phyloP scores from a whole-genome alignment of 2,329 filamentous ascomycete species.

The Rasamsonia emersonii region DNA sequence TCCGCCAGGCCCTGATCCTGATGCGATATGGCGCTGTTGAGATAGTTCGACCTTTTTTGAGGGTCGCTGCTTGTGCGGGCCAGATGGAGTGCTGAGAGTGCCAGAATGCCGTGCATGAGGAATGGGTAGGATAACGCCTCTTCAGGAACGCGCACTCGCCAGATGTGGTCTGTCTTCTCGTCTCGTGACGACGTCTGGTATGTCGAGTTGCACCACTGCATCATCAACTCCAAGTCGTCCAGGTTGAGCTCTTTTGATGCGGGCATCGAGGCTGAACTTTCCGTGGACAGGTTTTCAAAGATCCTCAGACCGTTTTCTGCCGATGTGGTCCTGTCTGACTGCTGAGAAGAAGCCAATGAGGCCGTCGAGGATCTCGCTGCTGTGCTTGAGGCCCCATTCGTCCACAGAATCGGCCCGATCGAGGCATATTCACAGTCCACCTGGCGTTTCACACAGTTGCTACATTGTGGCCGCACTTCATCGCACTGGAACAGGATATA shows the following conservation, averaged over 20 bases:
- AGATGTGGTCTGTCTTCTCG: conserved; percentile 23
- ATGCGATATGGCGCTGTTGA: conserved; percentile 27
- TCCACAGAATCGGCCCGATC: conserved; percentile 5
- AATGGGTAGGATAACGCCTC: conserved; percentile 26
- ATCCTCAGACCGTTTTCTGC: conserved; percentile 10
- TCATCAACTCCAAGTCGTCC: conserved; percentile 36
- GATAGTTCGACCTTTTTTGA: conserved; percentile 18
- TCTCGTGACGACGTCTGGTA: conserved; percentile 21
- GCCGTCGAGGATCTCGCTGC: conserved; percentile 2
- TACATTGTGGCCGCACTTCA: conserved; percentile 16
- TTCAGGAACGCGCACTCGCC: conserved; percentile 23
- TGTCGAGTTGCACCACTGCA: conserved; percentile 30
- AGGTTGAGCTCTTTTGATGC: conserved; percentile 32
- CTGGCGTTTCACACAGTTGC: conserved; percentile 17
- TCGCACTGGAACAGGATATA: conserved; percentile 14
- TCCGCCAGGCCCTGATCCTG: conserved; percentile 25
- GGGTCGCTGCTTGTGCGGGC: conserved; percentile 22
- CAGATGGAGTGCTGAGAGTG: conserved; percentile 26
- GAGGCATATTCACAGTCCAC: conserved; percentile 14
- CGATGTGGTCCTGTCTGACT: no score
- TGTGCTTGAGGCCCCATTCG: background rate
- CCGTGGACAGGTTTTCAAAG: background rate
- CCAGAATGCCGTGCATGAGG: conserved; percentile 29
- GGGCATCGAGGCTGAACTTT: conserved; percentile 6
- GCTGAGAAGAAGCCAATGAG: no score